phyloP scores from a whole-genome alignment of 176 grass and related monocot species.

The Avena sativa region DNA sequence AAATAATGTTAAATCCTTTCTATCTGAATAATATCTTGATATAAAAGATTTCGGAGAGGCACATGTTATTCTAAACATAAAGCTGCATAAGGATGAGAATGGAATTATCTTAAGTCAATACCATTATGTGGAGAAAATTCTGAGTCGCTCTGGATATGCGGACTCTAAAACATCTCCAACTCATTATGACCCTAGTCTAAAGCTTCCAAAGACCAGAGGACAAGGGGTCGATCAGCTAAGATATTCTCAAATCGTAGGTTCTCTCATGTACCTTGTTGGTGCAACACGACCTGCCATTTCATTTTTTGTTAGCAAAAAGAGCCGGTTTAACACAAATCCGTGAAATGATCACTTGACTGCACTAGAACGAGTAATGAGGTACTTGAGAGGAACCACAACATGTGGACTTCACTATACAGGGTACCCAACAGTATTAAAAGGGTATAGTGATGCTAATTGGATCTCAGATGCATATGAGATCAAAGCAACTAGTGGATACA shows the following conservation, averaged over 20 bases:
- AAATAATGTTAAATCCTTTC: neutral
- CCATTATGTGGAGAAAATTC: neutral
- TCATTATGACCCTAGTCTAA: neutral
- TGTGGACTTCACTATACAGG: no score
- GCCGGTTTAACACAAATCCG: neutral
- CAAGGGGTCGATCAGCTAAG: neutral
- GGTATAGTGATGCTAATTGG: no score
- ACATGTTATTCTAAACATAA: neutral
- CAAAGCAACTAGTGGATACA: neutral
- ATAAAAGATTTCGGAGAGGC: neutral
- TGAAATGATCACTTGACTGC: neutral
- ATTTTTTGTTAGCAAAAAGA: neutral
- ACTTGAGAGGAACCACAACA: neutral
- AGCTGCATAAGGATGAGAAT: neutral
- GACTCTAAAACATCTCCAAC: neutral
- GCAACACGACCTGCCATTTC: neutral
- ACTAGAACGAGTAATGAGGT: neutral
- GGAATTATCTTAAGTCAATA: neutral
- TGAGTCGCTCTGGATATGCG: neutral
- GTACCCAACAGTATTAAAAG: no score
- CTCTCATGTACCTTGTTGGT: neutral
- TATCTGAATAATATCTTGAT: neutral
- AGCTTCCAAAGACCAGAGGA: neutral
- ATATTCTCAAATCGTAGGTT: neutral
- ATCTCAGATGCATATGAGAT: no score